Evolutionary conservation across 1,284 basidiomycete genomes (phyloP).

Genomic region (Neonothopanus nambi): DNA sequence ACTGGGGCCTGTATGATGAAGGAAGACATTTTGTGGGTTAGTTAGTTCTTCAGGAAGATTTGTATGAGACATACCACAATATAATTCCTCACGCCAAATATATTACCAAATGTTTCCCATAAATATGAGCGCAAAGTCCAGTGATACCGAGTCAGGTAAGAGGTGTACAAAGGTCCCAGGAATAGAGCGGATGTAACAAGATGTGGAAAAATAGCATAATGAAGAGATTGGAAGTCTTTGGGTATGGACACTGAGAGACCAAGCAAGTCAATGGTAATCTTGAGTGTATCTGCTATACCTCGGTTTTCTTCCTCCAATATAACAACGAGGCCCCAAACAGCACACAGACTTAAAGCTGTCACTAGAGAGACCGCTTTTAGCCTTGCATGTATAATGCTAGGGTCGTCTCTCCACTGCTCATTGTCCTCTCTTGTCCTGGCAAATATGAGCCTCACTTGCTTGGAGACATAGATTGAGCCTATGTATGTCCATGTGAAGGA

Average conservation of each 20-base stretch:
- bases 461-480: too few relatives aligned
- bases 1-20: too few relatives aligned
- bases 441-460: too few relatives aligned
- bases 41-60: conserved; percentile 49
- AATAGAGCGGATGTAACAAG: conserved; percentile 81
- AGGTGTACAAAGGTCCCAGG: too few relatives aligned
- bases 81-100: conserved; percentile 6
- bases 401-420: too few relatives aligned
- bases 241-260: conserved; percentile 7
- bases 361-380: conserved; percentile 58
- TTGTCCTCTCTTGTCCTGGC: too few relatives aligned
- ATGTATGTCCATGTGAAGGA: too few relatives aligned
- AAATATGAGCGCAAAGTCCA: too few relatives aligned
- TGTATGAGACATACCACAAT: too few relatives aligned
- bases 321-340: conserved; percentile 42
- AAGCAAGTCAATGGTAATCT: background rate
- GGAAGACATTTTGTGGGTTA: too few relatives aligned
- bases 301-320: conserved; percentile 32
- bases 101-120: conserved; percentile 2
- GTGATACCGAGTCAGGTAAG: too few relatives aligned
- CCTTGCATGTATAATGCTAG: conserved; percentile 72
- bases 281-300: conserved; percentile 24
- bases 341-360: conserved; percentile 55
- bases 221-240: conserved; percentile 9
- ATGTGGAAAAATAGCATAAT: conserved; percentile 48